phyloP scores from a whole-genome alignment of 2,329 filamentous ascomycete genomes.

The Sporothrix pallida region DNA sequence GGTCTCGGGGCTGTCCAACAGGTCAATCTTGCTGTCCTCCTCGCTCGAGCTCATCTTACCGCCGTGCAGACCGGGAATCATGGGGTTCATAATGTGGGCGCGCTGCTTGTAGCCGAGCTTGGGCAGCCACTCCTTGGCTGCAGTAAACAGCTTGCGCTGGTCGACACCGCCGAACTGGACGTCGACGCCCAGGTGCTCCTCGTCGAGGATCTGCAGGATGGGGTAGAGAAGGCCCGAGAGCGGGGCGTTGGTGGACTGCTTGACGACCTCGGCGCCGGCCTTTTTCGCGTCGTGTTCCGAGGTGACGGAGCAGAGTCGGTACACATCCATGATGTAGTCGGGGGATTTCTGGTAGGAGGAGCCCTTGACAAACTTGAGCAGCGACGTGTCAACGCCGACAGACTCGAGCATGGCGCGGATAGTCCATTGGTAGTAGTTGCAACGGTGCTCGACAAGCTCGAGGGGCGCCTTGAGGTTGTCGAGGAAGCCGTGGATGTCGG shows the following conservation, averaged over 20 bases:
- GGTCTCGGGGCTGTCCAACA: constrained; percentile 77
- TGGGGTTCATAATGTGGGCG: constrained; percentile 67
- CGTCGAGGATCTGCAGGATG: constrained; percentile 87
- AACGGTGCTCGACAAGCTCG: constrained; percentile 81
- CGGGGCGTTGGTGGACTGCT: constrained; percentile 80
- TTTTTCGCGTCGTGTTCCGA: constrained; percentile 85
- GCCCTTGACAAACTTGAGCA: constrained; percentile 82
- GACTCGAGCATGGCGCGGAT: constrained; percentile 78
- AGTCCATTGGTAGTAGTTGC: constrained; percentile 79
- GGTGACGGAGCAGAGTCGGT: constrained; percentile 72
- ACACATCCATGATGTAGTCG: constrained; percentile 87
- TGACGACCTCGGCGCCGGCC: constrained; percentile 91
- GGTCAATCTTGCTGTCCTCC: constrained; percentile 85
- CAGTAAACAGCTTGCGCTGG: constrained; percentile 86
- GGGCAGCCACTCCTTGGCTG: constrained; percentile 83
- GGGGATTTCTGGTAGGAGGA: constrained; percentile 77
- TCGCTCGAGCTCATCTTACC: constrained; percentile 87
- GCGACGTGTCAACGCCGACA: constrained; percentile 77
- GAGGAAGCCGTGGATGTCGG: constrained; percentile 76
- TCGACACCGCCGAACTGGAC: constrained; percentile 84
- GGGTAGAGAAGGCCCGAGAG: constrained; percentile 80
- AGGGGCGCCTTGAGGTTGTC: constrained; percentile 86
- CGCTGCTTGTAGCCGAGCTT: constrained; percentile 80
- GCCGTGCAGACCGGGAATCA: constrained; percentile 84
- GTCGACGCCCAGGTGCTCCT: constrained; percentile 86